Conservation (phyloP, 768 basidiomycete genomes). For the Trichaptum fuscoviolaceum region DNA sequence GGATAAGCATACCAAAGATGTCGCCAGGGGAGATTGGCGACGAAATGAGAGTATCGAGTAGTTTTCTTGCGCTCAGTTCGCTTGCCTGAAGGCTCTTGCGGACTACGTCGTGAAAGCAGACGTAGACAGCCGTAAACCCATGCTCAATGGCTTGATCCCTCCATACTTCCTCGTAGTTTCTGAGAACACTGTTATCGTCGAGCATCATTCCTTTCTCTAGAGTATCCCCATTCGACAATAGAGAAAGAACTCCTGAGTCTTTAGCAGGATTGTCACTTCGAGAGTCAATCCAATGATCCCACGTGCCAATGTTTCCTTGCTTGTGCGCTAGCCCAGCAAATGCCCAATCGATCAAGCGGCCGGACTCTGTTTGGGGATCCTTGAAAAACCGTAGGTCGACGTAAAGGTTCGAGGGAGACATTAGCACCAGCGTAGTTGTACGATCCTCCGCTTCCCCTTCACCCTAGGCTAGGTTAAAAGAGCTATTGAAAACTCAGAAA, state of each 20-base stretch:
- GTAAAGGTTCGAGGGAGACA: background rate
- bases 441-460: background rate
- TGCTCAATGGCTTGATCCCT: background rate
- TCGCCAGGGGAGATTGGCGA: background rate
- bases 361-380: background rate
- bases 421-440: background rate
- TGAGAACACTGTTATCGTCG: background rate
- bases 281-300: background rate
- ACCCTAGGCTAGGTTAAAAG: background rate
- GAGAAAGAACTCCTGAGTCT: background rate
- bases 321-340: background rate
- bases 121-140: background rate
- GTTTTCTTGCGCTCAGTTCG: background rate
- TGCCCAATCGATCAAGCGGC: background rate
- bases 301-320: background rate
- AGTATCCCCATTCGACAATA: background rate
- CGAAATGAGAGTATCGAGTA: background rate
- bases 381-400: background rate
- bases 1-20: background rate
- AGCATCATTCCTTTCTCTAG: background rate
- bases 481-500: background rate
- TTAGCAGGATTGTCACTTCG: background rate
- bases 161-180: background rate
- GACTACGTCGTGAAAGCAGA: background rate
- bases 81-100: background rate